These are phyloP conservation scores for Leptomonas seymouri DNA, from an alignment of 208 protist species.

Conservation along the genomic window DNA sequence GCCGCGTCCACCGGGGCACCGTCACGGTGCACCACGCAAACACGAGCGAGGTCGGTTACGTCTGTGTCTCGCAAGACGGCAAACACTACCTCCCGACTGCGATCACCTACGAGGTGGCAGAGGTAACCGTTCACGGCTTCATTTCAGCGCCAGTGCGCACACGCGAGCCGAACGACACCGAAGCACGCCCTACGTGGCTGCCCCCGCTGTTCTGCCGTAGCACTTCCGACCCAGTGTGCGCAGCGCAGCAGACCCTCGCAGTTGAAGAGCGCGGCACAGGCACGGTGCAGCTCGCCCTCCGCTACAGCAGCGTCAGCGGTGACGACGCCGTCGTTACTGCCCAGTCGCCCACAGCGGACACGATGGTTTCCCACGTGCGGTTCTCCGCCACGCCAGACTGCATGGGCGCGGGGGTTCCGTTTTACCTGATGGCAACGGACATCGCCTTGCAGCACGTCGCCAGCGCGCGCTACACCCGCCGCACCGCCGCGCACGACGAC, in stretches of 20 bases:
- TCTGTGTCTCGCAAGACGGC: conserved; percentile 77
- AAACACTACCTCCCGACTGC: conserved; percentile 53
- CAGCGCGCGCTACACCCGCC: conserved; percentile 25
- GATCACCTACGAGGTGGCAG: conserved; percentile 79
- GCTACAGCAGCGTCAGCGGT: conserved; percentile 11
- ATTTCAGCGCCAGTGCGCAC: conserved; percentile 27
- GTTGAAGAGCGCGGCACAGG: conserved; percentile 47
- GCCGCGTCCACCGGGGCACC: conserved; percentile 30
- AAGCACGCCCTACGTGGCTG: conserved; percentile 22
- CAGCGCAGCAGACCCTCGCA: conserved; percentile 29
- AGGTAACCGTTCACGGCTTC: conserved; percentile 54
- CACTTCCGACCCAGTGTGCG: conserved; percentile 2
- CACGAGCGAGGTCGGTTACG: conserved; percentile 49
- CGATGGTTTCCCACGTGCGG: conserved; percentile 42
- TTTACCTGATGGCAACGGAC: conserved; percentile 36
- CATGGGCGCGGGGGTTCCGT: conserved; percentile 34
- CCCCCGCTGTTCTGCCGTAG: conserved; percentile 35
- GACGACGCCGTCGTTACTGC: conserved; percentile 10
- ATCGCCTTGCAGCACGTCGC: conserved; percentile 15
- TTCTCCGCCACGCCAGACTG: conserved; percentile 58
- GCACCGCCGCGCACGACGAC: conserved; percentile 2
- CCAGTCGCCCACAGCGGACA: conserved; percentile 26
- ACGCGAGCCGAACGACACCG: neutral
- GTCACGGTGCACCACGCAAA: conserved; percentile 48
- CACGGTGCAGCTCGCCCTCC: conserved; percentile 47